Conservation (phyloP, 805 yeast genomes). For the Candida railenensis region DNA sequence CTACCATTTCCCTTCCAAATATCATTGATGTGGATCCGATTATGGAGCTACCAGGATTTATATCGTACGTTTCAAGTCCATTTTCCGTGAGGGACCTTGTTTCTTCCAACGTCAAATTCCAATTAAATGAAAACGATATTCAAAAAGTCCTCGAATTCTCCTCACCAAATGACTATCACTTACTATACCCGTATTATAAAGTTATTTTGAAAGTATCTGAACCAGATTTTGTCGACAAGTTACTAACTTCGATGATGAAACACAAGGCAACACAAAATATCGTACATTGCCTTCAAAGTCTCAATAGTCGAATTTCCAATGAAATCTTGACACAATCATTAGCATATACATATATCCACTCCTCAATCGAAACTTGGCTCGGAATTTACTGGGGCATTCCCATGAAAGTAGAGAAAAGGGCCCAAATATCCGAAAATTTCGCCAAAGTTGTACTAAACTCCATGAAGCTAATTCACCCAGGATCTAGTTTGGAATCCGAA, state of each 20-base stretch:
- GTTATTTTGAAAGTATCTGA: background rate
- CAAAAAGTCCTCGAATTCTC: background rate
- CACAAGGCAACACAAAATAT: background rate
- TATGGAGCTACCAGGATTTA: background rate
- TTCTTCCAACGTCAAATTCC: background rate
- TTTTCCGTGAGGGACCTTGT: background rate
- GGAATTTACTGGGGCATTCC: background rate
- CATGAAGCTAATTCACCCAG: background rate
- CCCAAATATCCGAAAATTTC: background rate
- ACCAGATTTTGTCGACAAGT: background rate
- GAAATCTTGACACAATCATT: background rate
- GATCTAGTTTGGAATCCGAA: background rate
- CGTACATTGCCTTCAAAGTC: background rate
- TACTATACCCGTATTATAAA: background rate
- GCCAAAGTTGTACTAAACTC: background rate
- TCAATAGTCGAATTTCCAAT: background rate
- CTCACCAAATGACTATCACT: background rate
- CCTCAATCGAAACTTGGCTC: background rate
- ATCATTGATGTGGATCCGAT: background rate
- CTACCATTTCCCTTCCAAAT: background rate
- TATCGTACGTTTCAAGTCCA: background rate
- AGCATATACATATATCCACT: background rate
- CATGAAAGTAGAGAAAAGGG: background rate
- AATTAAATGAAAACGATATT: background rate
- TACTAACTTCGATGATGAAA: background rate